Percentiles rank a stretch among this genome's conserved stretches.
Evolutionary conservation across 148 eudicot genomes (phyloP).

Genomic region (Chenopodium quinoa): DNA sequence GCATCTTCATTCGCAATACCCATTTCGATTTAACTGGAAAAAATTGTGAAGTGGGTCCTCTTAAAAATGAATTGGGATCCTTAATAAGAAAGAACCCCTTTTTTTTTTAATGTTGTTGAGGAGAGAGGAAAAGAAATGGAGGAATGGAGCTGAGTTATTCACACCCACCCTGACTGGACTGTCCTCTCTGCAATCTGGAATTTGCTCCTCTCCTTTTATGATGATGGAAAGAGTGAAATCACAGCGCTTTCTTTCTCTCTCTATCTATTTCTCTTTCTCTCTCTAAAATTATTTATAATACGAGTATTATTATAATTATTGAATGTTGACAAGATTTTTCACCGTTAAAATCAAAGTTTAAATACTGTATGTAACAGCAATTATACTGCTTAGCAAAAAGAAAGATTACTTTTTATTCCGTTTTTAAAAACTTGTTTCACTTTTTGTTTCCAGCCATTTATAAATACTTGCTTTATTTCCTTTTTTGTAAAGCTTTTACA

Average conservation of each 20-base stretch:
- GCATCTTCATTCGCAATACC: slow-evolving; percentile 54
- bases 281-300: too few relatives aligned
- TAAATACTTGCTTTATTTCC: too few relatives aligned
- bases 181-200: not conserved
- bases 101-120: not conserved
- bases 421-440: too few relatives aligned
- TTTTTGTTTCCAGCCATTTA: too few relatives aligned
- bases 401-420: too few relatives aligned
- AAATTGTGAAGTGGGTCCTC: slow-evolving; percentile 13
- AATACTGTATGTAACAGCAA: not conserved
- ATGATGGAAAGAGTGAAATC: slow-evolving; percentile 6
- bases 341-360: not conserved
- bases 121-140: too few relatives aligned
- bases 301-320: too few relatives aligned
- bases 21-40: slow-evolving; percentile 29
- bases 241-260: too few relatives aligned
- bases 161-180: not conserved
- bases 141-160: not conserved
- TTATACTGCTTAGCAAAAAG: too few relatives aligned
- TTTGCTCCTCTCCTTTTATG: slow-evolving; percentile 17
- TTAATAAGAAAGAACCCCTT: slow-evolving; percentile 17
- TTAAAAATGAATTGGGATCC: slow-evolving; percentile 14
- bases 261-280: too few relatives aligned
- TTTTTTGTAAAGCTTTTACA: too few relatives aligned
- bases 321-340: not conserved